These are phyloP conservation scores for Trichoderma orchidacearum DNA, from an alignment of 495 filamentous ascomycete genomes.

Conservation along the genomic window DNA sequence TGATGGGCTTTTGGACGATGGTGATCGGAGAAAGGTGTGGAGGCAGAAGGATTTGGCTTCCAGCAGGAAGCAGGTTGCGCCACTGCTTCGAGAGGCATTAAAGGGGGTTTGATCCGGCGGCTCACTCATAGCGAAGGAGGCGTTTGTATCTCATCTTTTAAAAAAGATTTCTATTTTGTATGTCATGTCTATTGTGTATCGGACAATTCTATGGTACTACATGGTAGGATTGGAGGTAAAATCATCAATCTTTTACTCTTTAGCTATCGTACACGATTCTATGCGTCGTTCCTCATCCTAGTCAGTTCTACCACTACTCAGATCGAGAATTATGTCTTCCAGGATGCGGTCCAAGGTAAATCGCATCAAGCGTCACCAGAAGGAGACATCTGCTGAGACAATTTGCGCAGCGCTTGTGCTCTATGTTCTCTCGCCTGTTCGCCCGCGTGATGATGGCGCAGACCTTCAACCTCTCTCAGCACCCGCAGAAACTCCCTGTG, in stretches of 20 bases:
- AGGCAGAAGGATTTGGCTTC: conserved; percentile 49
- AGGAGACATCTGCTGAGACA: neutral
- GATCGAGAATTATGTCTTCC: too few relatives aligned
- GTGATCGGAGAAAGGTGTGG: conserved; percentile 43
- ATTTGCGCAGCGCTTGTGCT: neutral
- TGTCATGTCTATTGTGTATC: too few relatives aligned
- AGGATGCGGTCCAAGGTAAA: too few relatives aligned
- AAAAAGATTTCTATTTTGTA: neutral
- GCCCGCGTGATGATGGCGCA: neutral
- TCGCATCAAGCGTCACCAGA: neutral
- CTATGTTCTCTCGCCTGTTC: neutral
- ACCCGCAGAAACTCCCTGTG: conserved; percentile 4
- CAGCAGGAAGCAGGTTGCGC: conserved; percentile 85
- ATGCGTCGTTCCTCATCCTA: too few relatives aligned
- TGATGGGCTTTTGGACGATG: conserved; percentile 23
- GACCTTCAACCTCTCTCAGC: neutral
- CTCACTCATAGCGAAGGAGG: conserved; percentile 7
- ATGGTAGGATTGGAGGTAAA: too few relatives aligned
- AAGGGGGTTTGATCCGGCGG: conserved; percentile 16
- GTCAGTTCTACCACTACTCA: too few relatives aligned
- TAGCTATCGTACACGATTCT: too few relatives aligned
- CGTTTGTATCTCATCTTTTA: neutral
- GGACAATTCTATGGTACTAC: too few relatives aligned
- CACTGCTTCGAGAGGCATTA: conserved; percentile 59
- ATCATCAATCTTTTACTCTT: too few relatives aligned